Percentiles rank a stretch among this genome's conserved stretches.
Conservation (phyloP, 2,329 filamentous ascomycete genomes). For the Cercospora zeina region DNA sequence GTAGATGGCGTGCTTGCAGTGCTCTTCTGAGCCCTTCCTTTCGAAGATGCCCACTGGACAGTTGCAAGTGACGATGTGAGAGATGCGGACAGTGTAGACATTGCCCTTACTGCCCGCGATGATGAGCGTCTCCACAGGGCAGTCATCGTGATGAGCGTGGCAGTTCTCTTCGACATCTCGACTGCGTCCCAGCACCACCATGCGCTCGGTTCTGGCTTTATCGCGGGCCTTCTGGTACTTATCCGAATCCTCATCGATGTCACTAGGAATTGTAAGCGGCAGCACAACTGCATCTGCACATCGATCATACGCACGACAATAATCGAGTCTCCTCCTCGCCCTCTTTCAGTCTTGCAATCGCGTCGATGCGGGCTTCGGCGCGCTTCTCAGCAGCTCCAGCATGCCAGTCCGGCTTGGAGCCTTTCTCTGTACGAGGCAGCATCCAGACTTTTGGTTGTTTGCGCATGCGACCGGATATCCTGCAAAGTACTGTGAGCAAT, state of each 20-base stretch:
- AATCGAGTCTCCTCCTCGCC: slow-evolving; percentile 34
- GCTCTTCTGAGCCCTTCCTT: slow-evolving; percentile 49
- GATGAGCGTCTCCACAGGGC: slow-evolving; percentile 55
- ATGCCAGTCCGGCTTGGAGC: slow-evolving; percentile 21
- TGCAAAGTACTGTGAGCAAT: not conserved
- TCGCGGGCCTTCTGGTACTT: slow-evolving; percentile 30
- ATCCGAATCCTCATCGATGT: slow-evolving; percentile 24
- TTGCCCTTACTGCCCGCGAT: slow-evolving; percentile 64
- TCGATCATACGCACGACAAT: slow-evolving; percentile 18
- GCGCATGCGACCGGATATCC: slow-evolving; percentile 10
- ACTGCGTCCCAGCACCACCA: slow-evolving; percentile 58
- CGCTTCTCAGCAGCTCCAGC: slow-evolving; percentile 23
- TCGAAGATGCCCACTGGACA: slow-evolving; percentile 32
- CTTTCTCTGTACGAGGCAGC: not conserved
- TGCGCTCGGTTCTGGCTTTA: slow-evolving; percentile 40
- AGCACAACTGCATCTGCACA: not conserved
- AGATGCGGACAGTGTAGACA: slow-evolving; percentile 59
- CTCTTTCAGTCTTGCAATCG: slow-evolving; percentile 16
- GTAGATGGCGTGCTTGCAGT: slow-evolving; percentile 65
- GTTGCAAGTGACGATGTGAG: slow-evolving; percentile 48
- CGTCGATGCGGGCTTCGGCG: slow-evolving; percentile 12
- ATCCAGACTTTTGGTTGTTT: slow-evolving; percentile 18
- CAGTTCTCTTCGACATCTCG: slow-evolving; percentile 47
- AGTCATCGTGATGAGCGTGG: slow-evolving; percentile 51
- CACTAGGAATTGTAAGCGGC: slow-evolving; percentile 18